A percentile compares a stretch with the other conserved stretches of the same genome.
These are phyloP conservation scores for Ascochyta koolunga DNA, from an alignment of 2,329 filamentous ascomycete species.

Conservation along the genomic window DNA sequence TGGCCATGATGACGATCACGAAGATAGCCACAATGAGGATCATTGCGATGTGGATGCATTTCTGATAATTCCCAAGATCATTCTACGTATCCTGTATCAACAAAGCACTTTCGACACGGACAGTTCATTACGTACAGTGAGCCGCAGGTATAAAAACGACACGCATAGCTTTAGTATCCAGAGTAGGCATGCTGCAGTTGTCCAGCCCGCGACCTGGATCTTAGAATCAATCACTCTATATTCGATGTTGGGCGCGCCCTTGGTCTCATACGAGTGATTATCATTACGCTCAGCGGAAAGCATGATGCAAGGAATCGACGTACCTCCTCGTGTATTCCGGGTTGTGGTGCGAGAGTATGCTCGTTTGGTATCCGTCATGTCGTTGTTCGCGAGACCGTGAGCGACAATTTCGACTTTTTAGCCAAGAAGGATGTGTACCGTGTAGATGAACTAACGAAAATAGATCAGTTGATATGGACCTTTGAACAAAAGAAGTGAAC, in stretches of 20 bases:
- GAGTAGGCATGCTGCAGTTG: conserved; percentile 58
- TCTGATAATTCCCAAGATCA: conserved; percentile 16
- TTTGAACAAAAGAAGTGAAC: background rate
- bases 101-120: background rate
- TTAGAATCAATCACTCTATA: conserved; percentile 58
- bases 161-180: conserved; percentile 63
- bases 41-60: conserved; percentile 56
- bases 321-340: conserved; percentile 19
- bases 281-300: background rate
- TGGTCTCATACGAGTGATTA: too few relatives aligned
- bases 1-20: conserved; percentile 56
- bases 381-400: conserved; percentile 56
- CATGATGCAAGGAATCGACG: background rate
- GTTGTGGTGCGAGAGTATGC: conserved; percentile 13
- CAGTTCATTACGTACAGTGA: conserved; percentile 38
- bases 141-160: conserved; percentile 61
- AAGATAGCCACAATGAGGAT: conserved; percentile 57
- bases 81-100: conserved; percentile 4
- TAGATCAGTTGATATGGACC: background rate
- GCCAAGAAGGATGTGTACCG: conserved; percentile 56
- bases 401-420: conserved; percentile 59
- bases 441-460: conserved; percentile 55
- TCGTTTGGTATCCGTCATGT: conserved; percentile 60
- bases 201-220: conserved; percentile 61
- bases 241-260: conserved; percentile 41